Conservation (phyloP, 2,329 filamentous ascomycete genomes). For the Aspergillus terreus region DNA sequence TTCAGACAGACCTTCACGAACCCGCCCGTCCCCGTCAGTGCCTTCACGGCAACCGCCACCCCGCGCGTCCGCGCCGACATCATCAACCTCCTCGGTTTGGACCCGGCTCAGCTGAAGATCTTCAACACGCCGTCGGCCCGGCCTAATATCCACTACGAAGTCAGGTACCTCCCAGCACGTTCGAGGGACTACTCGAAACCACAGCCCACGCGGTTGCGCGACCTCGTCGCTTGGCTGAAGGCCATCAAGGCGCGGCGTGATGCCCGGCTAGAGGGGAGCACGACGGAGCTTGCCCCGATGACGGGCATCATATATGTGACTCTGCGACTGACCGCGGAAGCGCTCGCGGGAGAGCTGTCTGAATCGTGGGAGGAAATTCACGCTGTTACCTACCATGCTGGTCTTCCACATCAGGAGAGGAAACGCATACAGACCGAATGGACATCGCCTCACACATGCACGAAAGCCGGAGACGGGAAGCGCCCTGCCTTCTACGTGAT, state of each 20-base stretch:
- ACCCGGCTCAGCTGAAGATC: conserved; percentile 59
- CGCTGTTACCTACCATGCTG: conserved; percentile 50
- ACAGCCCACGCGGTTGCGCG: conserved; percentile 65
- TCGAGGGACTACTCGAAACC: conserved; percentile 26
- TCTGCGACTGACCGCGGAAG: conserved; percentile 38
- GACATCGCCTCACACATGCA: conserved; percentile 25
- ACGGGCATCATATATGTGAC: conserved; percentile 48
- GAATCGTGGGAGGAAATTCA: conserved; percentile 29
- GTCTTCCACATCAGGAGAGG: conserved; percentile 68
- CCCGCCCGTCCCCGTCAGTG: conserved; percentile 84
- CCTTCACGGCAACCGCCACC: conserved; percentile 88
- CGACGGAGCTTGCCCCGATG: conserved; percentile 31
- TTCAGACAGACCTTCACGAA: conserved; percentile 65
- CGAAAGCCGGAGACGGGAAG: conserved; percentile 4
- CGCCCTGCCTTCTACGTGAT: conserved; percentile 77
- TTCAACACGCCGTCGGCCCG: conserved; percentile 83
- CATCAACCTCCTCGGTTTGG: conserved; percentile 67
- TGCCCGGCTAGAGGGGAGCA: conserved; percentile 41
- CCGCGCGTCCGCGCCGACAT: conserved; percentile 77
- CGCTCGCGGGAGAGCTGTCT: conserved; percentile 36
- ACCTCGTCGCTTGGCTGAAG: conserved; percentile 74
- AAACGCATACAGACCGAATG: conserved; percentile 52
- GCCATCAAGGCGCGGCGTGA: conserved; percentile 67
- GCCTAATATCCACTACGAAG: conserved; percentile 84
- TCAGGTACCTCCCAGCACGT: conserved; percentile 56